These are phyloP conservation scores for Tolypocladium endophyticum DNA, from an alignment of 2,329 filamentous ascomycete genomes.

Conservation along the genomic window DNA sequence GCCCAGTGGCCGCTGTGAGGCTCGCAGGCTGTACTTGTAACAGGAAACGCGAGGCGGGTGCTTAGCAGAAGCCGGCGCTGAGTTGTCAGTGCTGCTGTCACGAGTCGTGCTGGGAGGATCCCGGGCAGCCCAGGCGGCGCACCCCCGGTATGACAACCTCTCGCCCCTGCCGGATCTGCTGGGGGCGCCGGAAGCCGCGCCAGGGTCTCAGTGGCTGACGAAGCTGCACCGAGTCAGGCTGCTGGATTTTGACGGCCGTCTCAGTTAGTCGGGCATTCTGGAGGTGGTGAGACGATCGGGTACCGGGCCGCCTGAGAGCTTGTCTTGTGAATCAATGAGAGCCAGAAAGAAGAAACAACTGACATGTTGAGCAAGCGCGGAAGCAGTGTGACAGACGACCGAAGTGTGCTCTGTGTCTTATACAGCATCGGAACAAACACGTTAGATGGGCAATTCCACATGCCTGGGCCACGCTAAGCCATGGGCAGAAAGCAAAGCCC, in stretches of 20 bases:
- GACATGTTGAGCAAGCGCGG: not conserved
- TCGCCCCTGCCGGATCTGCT: slow-evolving; percentile 28
- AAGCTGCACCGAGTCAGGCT: slow-evolving; percentile 9
- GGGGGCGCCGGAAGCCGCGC: slow-evolving; percentile 25
- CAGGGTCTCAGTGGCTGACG: slow-evolving; percentile 25
- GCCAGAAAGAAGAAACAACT: not conserved
- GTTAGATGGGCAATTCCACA: slow-evolving; percentile 1
- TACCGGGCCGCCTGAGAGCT: not conserved
- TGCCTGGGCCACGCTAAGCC: slow-evolving; percentile 2
- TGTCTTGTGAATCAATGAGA: not conserved
- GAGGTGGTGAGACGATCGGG: slow-evolving; percentile 1
- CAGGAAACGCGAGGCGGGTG: slow-evolving; percentile 1
- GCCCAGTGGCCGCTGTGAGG: not conserved
- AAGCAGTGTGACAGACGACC: not conserved
- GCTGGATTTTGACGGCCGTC: not conserved
- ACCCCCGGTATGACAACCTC: slow-evolving; percentile 26
- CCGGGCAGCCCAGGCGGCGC: slow-evolving; percentile 25
- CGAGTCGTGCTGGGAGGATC: slow-evolving; percentile 29
- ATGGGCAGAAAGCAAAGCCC: not conserved
- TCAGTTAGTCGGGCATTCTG: not conserved
- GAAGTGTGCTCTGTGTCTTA: slow-evolving; percentile 5
- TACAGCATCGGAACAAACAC: slow-evolving; percentile 1
- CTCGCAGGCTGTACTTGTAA: slow-evolving; percentile 2
- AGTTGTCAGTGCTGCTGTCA: slow-evolving; percentile 26
- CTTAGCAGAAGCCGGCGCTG: slow-evolving; percentile 17